Percentiles rank a stretch among this genome's conserved stretches.
phyloP scores from a whole-genome alignment of 495 filamentous ascomycete species.

The Darksidea phi region DNA sequence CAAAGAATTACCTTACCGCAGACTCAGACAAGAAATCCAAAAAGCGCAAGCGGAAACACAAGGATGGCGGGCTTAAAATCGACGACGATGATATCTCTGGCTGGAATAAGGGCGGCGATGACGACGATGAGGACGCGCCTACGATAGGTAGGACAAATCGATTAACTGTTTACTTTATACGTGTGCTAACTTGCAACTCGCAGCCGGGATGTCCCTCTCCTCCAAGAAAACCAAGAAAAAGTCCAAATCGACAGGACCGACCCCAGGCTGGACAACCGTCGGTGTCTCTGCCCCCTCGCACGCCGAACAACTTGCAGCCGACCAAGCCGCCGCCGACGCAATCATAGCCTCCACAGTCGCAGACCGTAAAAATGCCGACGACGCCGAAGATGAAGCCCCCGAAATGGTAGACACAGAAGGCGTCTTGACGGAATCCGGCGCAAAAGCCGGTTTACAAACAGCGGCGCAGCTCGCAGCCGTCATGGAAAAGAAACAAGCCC shows the following conservation, averaged over 20 bases:
- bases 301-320: conserved; percentile 18
- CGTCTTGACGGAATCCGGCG: conserved; percentile 74
- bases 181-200: conserved; percentile 44
- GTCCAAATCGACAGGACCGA: conserved; percentile 7
- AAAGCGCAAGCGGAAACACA: conserved; percentile 69
- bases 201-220: conserved; percentile 53
- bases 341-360: conserved; percentile 75
- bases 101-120: conserved; percentile 53
- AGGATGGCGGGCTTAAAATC: conserved; percentile 68
- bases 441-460: conserved; percentile 80
- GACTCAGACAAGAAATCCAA: conserved; percentile 78
- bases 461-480: conserved; percentile 76
- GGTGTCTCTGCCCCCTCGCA: conserved; percentile 50
- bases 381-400: conserved; percentile 46
- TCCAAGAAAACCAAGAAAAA: conserved; percentile 28
- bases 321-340: conserved; percentile 64
- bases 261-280: conserved; percentile 66
- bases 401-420: conserved; percentile 42
- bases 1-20: conserved; percentile 88
- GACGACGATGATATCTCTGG: conserved; percentile 84
- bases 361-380: conserved; percentile 53
- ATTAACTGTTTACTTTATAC: background rate
- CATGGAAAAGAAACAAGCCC: conserved; percentile 53
- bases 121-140: conserved; percentile 48
- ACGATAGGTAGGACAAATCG: conserved; percentile 35